Evolutionary conservation across 768 basidiomycete genomes (phyloP).

Genomic region (Calocera cornea): DNA sequence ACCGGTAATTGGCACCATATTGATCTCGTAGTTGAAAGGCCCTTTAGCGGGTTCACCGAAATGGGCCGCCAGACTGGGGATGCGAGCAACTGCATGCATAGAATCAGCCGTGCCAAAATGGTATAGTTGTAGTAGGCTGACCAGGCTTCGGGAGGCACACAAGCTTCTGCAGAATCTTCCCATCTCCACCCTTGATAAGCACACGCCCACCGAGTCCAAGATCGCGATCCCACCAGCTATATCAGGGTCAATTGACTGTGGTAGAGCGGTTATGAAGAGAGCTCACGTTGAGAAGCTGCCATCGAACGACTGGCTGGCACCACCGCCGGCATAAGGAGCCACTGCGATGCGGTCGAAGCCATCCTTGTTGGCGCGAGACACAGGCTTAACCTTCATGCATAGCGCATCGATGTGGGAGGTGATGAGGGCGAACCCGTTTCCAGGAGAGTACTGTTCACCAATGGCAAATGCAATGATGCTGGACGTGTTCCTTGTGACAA

Average conservation of each 20-base stretch:
- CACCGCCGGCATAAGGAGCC: neutral
- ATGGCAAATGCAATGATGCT: neutral
- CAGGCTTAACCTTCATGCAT: neutral
- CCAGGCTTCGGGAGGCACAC: neutral
- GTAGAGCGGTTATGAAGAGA: neutral
- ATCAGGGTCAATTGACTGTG: neutral
- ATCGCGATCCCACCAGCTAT: neutral
- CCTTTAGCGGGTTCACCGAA: neutral
- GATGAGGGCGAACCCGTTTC: neutral
- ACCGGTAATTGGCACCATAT: neutral
- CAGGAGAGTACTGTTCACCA: neutral
- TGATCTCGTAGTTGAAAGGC: neutral
- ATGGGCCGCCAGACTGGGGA: neutral
- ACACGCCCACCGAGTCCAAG: neutral
- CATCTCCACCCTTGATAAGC: neutral
- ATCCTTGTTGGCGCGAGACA: neutral
- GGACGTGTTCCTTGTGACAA: neutral
- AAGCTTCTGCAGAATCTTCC: neutral
- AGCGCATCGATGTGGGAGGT: neutral
- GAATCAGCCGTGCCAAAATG: neutral
- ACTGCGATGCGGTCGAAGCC: neutral
- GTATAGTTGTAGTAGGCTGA: neutral
- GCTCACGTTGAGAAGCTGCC: neutral
- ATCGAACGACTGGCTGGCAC: neutral
- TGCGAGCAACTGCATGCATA: neutral